A percentile compares a stretch with the other conserved stretches of the same genome.
These are phyloP conservation scores for Colletotrichum sp. DNA, from an alignment of 2,329 filamentous ascomycete species.

Conservation along the genomic window DNA sequence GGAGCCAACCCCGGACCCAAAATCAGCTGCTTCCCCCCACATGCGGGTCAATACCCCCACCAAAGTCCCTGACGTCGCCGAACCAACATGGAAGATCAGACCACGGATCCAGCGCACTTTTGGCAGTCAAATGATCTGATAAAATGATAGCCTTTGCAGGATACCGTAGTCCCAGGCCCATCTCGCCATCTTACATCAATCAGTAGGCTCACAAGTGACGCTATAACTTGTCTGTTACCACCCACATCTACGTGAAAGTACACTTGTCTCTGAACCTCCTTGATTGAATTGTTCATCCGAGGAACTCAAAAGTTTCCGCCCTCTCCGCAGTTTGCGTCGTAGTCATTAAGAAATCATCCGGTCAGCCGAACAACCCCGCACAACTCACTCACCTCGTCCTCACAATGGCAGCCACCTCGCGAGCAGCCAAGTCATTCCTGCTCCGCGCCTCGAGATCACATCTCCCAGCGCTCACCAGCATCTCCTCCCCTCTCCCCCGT, in stretches of 20 bases:
- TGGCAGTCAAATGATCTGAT: background rate
- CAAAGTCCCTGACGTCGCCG: background rate
- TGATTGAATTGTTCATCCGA: background rate
- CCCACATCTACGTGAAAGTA: background rate
- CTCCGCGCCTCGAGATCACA: background rate
- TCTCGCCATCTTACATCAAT: background rate
- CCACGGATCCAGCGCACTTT: background rate
- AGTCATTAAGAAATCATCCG: background rate
- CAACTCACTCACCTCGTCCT: background rate
- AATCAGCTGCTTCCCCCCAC: background rate
- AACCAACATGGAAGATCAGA: background rate
- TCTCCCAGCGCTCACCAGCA: background rate
- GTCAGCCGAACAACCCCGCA: background rate
- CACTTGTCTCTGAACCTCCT: background rate
- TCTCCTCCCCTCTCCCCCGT: background rate
- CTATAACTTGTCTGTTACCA: background rate
- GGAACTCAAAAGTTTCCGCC: accelerated
- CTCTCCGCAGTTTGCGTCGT: background rate
- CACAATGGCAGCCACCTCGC: background rate
- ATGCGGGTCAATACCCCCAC: background rate
- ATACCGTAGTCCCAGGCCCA: background rate
- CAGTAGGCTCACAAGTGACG: background rate
- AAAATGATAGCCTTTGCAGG: background rate
- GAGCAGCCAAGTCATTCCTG: background rate
- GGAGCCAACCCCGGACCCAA: background rate